These are phyloP conservation scores for Bifiguratus adelaidae DNA, from an alignment of 192 early-diverging fungal species.

Conservation along the genomic window DNA sequence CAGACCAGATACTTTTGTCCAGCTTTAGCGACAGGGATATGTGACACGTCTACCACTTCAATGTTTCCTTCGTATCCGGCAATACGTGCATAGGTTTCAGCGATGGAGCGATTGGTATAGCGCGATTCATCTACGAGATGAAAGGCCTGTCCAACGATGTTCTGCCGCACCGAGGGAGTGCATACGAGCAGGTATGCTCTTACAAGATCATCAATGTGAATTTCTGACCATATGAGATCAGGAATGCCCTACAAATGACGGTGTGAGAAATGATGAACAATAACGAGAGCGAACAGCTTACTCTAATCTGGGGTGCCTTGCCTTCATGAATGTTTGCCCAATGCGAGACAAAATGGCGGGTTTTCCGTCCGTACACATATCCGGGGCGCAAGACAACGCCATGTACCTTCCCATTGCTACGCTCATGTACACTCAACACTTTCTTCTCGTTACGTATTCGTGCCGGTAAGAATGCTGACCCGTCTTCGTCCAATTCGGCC, in stretches of 20 bases:
- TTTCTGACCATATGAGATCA: slow-evolving; percentile 2
- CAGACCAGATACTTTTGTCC: background rate
- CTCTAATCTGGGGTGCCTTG: background rate
- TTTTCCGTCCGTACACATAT: background rate
- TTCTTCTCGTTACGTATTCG: background rate
- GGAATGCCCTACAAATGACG: slow-evolving; percentile 9
- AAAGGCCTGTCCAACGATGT: background rate
- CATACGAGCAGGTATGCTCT: slow-evolving; percentile 1
- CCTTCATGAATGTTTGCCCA: background rate
- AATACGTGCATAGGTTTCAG: background rate
- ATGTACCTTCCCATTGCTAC: background rate
- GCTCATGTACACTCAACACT: background rate
- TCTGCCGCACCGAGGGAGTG: background rate
- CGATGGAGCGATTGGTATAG: background rate
- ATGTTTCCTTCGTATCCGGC: background rate
- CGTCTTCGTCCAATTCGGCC: background rate
- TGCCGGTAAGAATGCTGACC: background rate
- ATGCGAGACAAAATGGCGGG: background rate
- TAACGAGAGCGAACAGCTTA: background rate
- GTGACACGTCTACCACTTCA: background rate
- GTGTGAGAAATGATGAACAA: background rate
- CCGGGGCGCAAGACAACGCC: background rate
- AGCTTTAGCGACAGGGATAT: background rate
- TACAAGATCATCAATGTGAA: slow-evolving; percentile 23
- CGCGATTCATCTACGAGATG: background rate